phyloP scores from a whole-genome alignment of 495 filamentous ascomycete genomes.

The Penicillium chermesinum region DNA sequence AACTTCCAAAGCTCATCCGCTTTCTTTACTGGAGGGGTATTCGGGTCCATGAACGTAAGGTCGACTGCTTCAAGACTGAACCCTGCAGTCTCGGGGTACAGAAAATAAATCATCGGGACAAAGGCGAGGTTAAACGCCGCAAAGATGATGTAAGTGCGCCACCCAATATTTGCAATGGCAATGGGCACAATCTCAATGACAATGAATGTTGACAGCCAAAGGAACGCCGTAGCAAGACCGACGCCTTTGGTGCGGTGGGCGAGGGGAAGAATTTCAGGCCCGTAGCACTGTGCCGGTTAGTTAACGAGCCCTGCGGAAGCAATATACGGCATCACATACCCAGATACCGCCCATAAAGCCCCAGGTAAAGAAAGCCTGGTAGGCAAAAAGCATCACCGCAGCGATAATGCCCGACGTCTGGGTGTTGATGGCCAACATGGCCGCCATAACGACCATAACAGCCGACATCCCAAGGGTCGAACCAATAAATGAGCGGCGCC shows the following conservation, averaged over 20 bases:
- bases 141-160: conserved; percentile 36
- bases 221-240: conserved; percentile 13
- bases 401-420: conserved; percentile 10
- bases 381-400: conserved; percentile 12
- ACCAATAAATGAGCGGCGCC: conserved; percentile 19
- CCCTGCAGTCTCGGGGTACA: conserved; percentile 28
- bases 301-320: neutral
- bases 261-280: conserved; percentile 19
- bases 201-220: conserved; percentile 20
- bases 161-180: conserved; percentile 16
- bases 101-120: conserved; percentile 28
- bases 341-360: conserved; percentile 17
- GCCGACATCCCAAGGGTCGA: conserved; percentile 19
- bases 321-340: neutral
- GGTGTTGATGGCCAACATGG: conserved; percentile 9
- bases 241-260: conserved; percentile 18
- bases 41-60: conserved; percentile 14
- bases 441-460: conserved; percentile 11
- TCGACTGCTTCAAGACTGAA: conserved; percentile 25
- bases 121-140: conserved; percentile 34
- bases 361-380: conserved; percentile 19
- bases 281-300: conserved; percentile 17
- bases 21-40: conserved; percentile 9
- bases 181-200: conserved; percentile 21
- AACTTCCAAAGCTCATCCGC: conserved; percentile 13